Percentiles rank a stretch among this genome's conserved stretches.
phyloP scores from a whole-genome alignment of 192 early-diverging fungal species.

The Coemansia sp. region DNA sequence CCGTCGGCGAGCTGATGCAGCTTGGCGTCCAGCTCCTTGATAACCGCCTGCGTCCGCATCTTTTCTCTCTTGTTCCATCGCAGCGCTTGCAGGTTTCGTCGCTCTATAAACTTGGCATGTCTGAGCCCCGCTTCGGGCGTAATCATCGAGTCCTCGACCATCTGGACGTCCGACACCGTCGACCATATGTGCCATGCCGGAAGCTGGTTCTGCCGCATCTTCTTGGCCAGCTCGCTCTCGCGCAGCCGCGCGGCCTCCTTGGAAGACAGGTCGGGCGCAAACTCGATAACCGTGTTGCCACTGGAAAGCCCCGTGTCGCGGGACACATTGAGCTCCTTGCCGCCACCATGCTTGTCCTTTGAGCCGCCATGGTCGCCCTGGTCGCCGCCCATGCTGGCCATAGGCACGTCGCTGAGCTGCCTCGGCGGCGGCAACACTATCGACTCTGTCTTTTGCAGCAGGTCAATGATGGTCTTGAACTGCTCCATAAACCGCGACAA shows the following conservation, averaged over 20 bases:
- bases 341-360: constrained; percentile 42
- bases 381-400: constrained; percentile 35
- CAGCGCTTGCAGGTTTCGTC: constrained; percentile 17
- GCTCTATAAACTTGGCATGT: constrained; percentile 35
- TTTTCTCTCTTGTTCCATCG: constrained; percentile 39
- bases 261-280: constrained; percentile 62
- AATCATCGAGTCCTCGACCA: constrained; percentile 42
- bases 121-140: constrained; percentile 24
- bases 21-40: constrained; percentile 25
- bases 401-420: constrained; percentile 50
- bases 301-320: constrained; percentile 61
- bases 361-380: constrained; percentile 33
- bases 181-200: constrained; percentile 77
- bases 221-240: constrained; percentile 63
- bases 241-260: constrained; percentile 65
- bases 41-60: constrained; percentile 18
- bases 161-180: constrained; percentile 63
- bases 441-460: constrained; percentile 69
- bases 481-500: constrained; percentile 65
- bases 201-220: constrained; percentile 70
- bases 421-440: constrained; percentile 61
- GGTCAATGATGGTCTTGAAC: constrained; percentile 65
- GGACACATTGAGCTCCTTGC: constrained; percentile 62
- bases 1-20: constrained; percentile 13
- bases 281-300: constrained; percentile 69